Conservation (phyloP, 495 filamentous ascomycete species). For the Penicillium taxi region DNA sequence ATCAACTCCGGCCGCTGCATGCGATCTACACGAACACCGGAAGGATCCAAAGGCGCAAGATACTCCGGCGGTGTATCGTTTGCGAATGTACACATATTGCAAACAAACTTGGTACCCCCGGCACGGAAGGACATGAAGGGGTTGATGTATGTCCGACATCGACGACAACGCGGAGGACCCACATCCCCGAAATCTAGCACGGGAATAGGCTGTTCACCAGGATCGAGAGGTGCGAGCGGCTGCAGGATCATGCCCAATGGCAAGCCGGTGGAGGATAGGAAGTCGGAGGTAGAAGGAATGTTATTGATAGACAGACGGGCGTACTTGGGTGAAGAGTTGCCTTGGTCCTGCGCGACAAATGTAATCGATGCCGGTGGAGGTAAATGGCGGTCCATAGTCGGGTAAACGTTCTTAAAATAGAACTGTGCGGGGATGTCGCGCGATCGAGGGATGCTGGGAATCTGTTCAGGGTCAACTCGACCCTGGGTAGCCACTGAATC, state of each 20-base stretch:
- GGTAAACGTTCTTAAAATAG: slow-evolving; percentile 80
- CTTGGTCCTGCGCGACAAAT: slow-evolving; percentile 88
- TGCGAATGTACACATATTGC: slow-evolving; percentile 96
- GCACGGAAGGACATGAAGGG: slow-evolving; percentile 96
- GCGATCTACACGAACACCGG: slow-evolving; percentile 79
- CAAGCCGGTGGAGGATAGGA: slow-evolving; percentile 66
- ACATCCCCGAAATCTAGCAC: slow-evolving; percentile 91
- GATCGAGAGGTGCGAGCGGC: slow-evolving; percentile 73
- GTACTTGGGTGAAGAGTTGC: slow-evolving; percentile 93
- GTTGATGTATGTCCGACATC: slow-evolving; percentile 96
- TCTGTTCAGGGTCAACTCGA: slow-evolving; percentile 82
- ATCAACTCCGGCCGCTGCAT: slow-evolving; percentile 83
- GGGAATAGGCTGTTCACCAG: slow-evolving; percentile 81
- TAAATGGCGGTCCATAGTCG: slow-evolving; percentile 85
- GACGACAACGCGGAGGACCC: slow-evolving; percentile 84
- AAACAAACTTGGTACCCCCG: slow-evolving; percentile 92
- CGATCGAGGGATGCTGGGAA: slow-evolving; percentile 82
- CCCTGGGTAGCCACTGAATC: slow-evolving; percentile 55
- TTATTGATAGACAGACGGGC: slow-evolving; percentile 86
- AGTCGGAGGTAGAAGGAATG: slow-evolving; percentile 77
- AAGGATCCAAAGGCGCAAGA: slow-evolving; percentile 82
- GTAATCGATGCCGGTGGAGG: slow-evolving; percentile 86
- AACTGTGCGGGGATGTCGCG: slow-evolving; percentile 74
- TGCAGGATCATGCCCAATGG: slow-evolving; percentile 86
- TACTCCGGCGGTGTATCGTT: slow-evolving; percentile 93